Evolutionary conservation across 177 flowering plant genomes (phyloP).

Genomic region (Vitis hybrid): DNA sequence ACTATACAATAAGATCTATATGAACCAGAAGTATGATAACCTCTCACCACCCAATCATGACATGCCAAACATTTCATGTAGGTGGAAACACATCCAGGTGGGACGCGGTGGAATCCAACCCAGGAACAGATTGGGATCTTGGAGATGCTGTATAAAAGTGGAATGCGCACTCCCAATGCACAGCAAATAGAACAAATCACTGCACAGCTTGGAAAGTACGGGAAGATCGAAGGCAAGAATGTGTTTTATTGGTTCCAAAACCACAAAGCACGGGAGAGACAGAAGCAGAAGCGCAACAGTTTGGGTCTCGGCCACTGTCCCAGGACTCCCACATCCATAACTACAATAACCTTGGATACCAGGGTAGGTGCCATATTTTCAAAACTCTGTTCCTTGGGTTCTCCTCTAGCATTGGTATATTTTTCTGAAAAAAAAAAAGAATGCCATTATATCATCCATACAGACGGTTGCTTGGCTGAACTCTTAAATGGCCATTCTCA

Average conservation of each 20-base stretch:
- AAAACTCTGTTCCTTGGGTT: too few relatives aligned
- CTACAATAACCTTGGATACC: conserved; percentile 23
- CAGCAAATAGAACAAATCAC: conserved; percentile 94
- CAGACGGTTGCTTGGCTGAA: too few relatives aligned
- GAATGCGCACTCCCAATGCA: conserved; percentile 95
- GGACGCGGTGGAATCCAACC: conserved; percentile 98
- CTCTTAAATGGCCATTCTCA: too few relatives aligned
- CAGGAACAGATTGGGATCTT: conserved; percentile 91
- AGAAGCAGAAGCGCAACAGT: conserved; percentile 84
- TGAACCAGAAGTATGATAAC: too few relatives aligned
- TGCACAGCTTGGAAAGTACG: conserved; percentile 70
- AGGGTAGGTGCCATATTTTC: conserved; percentile 23
- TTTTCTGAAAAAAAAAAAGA: too few relatives aligned
- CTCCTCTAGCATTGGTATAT: too few relatives aligned
- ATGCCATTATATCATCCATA: too few relatives aligned
- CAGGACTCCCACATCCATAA: conserved; percentile 24
- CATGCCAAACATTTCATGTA: conserved; percentile 12
- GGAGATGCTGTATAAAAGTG: conserved; percentile 83
- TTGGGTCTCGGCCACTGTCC: conserved; percentile 46
- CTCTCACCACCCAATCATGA: too few relatives aligned
- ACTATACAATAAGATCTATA: too few relatives aligned
- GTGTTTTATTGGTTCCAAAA: conserved; percentile 99
- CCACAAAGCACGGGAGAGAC: conserved; percentile 94
- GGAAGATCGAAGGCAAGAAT: conserved; percentile 97
- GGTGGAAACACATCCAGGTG: conserved; percentile 89